These are phyloP conservation scores for Hericium coralloides DNA, from an alignment of 768 basidiomycete genomes.

Conservation along the genomic window DNA sequence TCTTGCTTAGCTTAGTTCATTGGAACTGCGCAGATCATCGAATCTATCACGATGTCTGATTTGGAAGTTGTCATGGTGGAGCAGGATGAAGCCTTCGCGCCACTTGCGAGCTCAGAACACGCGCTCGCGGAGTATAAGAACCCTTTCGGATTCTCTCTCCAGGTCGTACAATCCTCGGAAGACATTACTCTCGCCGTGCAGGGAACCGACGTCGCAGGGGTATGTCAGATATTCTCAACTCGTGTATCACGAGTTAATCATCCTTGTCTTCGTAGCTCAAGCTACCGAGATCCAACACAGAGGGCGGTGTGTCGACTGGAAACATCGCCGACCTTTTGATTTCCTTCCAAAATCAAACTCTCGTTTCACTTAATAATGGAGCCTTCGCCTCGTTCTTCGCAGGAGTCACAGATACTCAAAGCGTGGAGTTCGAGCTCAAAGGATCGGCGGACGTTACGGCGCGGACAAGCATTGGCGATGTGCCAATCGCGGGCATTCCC, in stretches of 20 bases:
- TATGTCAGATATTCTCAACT: conserved; percentile 18
- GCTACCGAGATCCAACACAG: conserved; percentile 37
- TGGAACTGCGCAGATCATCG: conserved; percentile 37
- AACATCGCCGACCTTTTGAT: conserved; percentile 53
- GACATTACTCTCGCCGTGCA: conserved; percentile 40
- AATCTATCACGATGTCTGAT: conserved; percentile 53
- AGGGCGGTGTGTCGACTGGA: conserved; percentile 62
- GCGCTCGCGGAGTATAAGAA: conserved; percentile 57
- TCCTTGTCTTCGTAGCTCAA: conserved; percentile 29
- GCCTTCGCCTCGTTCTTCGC: conserved; percentile 52
- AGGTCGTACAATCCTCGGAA: conserved; percentile 48
- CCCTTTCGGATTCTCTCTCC: conserved; percentile 69
- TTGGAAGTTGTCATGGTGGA: conserved; percentile 43
- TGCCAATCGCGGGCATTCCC: conserved; percentile 55
- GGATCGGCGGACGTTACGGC: conserved; percentile 53
- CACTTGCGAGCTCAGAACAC: conserved; percentile 46
- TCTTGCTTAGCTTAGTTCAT: background rate
- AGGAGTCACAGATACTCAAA: conserved; percentile 41
- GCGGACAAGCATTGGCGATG: conserved; percentile 53
- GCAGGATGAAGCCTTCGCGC: conserved; percentile 47
- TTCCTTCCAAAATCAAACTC: conserved; percentile 44
- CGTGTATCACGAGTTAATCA: too few species aligned
- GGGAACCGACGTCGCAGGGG: conserved; percentile 45
- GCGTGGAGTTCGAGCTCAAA: conserved; percentile 38
- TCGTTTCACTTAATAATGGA: conserved; percentile 43